Conservation (phyloP, 2,329 filamentous ascomycete species). For the Colletotrichum musae region DNA sequence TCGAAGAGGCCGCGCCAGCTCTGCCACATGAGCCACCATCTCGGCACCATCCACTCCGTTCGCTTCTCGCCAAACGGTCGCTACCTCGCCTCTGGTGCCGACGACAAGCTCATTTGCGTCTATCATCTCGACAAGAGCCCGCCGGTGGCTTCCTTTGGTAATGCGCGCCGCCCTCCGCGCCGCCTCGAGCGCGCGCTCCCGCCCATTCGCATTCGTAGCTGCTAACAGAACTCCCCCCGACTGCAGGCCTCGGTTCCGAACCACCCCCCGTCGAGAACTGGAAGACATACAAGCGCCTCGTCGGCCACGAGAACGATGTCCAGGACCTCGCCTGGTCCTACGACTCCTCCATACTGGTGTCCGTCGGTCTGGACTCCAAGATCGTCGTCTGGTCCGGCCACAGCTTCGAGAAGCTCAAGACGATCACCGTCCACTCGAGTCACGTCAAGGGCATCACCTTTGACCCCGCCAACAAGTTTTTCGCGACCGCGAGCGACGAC, state of each 20-base stretch:
- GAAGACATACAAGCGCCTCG: constrained; percentile 93
- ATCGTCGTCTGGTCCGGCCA: constrained; percentile 98
- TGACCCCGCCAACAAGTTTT: constrained; percentile 99
- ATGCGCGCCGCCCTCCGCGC: constrained; percentile 50
- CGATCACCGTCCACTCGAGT: constrained; percentile 91
- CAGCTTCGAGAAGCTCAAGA: constrained; percentile 98
- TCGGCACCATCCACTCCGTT: constrained; percentile 96
- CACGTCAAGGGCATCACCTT: constrained; percentile 99
- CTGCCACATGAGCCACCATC: constrained; percentile 98
- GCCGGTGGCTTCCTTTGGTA: constrained; percentile 85
- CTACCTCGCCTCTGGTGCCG: constrained; percentile 95
- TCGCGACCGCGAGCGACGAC: constrained; percentile 97
- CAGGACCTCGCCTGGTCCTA: constrained; percentile 98
- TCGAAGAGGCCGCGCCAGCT: constrained; percentile 85
- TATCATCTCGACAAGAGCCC: constrained; percentile 90
- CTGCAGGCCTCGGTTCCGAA: constrained; percentile 62
- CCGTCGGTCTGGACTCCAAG: constrained; percentile 96
- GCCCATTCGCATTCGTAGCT: background rate
- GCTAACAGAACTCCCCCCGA: constrained; percentile 38
- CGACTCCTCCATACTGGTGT: constrained; percentile 95
- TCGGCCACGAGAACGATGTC: constrained; percentile 98
- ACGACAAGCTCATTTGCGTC: constrained; percentile 99
- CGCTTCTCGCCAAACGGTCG: constrained; percentile 96
- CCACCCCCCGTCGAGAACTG: constrained; percentile 96
- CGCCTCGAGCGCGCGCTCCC: background rate